Evolutionary conservation across 2,329 filamentous ascomycete genomes (phyloP).

Genomic region (Monilinia fructicola): DNA sequence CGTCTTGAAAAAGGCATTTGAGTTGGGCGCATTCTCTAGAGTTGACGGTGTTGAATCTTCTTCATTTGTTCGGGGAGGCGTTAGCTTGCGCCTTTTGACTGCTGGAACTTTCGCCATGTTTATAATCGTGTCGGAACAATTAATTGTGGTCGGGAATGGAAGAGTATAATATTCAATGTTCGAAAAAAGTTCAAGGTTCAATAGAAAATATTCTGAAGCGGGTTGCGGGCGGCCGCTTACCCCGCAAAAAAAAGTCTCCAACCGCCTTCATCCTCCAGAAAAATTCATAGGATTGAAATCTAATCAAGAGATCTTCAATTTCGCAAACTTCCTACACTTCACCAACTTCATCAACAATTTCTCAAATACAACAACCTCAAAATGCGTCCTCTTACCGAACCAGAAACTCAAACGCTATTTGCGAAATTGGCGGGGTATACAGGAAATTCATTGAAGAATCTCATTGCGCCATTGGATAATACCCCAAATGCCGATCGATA

Average conservation of each 20-base stretch:
- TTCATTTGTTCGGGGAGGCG: conserved; percentile 51
- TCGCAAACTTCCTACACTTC: neutral
- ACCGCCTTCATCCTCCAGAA: conserved; percentile 27
- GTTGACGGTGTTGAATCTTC: conserved; percentile 43
- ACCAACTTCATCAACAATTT: conserved; percentile 12
- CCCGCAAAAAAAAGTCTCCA: conserved; percentile 16
- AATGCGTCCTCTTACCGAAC: conserved; percentile 81
- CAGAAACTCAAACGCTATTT: conserved; percentile 79
- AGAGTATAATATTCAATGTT: conserved; percentile 21
- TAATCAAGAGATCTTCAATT: conserved; percentile 15
- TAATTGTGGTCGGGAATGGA: conserved; percentile 5
- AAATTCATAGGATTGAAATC: conserved; percentile 30
- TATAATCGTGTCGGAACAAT: conserved; percentile 21
- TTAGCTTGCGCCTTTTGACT: conserved; percentile 59
- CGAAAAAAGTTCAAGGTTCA: conserved; percentile 18
- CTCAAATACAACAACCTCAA: conserved; percentile 19
- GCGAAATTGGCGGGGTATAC: conserved; percentile 93
- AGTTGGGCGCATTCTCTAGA: conserved; percentile 34
- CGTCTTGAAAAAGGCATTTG: conserved; percentile 61
- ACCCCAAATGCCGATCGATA: conserved; percentile 70
- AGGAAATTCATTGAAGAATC: conserved; percentile 78
- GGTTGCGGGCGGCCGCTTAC: conserved; percentile 18
- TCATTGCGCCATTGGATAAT: conserved; percentile 72
- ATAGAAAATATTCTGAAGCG: conserved; percentile 29
- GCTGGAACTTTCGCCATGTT: conserved; percentile 40